Base-by-base conservation (phyloP, 768 basidiomycete genomes). In the Boletus rubroflammeus region DNA sequence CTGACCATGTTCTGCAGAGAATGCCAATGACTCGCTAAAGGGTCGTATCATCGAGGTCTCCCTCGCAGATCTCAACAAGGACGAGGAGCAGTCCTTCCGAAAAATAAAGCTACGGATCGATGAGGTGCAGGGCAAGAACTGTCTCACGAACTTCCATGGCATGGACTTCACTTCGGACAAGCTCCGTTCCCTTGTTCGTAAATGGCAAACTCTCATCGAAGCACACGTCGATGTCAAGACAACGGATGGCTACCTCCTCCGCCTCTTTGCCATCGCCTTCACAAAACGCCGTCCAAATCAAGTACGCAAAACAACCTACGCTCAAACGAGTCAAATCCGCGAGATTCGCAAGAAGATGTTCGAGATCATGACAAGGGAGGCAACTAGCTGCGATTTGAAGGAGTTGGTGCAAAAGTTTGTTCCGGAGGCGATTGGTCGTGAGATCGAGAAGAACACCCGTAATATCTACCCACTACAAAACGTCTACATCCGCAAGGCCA, bases 131-230 rank as follows among this genome's bases (percentile, higher is more conserved):
- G 97, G 97, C 78, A 96, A 95, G 82, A 97, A 93, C 82, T 97
- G 94, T 81, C 83, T 98, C 52, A 98, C 97, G 73, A 96, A 95
- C 77, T 99, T 99, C 91, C 90, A 96, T 76, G 97, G 97, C 73
- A 98, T 99, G 96, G 93, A 96, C 79, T 98, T 99, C 80, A 98
- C 97, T 58, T 97, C 96, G 55, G 97, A 99, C 86, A 98, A 98
- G 78, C 88, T 98, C 62, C 94, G 97, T 53, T 98, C 97, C 47
- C 94, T 99, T 69, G 97, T 99, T 66, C 92, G 96, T 74, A 99
- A 98, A 78, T 99, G 97, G 97, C 97, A 98, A 78, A 86, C 96
- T 19, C 89, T 98, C 69, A 95, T 99, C 67, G 97, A 98, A 78
- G 97, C 97, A 36, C 91, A 94, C 73, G 90, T 98, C 72, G 97